Base-by-base conservation (phyloP, 805 yeast genomes). In the Wickerhamiella hasegawae region DNA sequence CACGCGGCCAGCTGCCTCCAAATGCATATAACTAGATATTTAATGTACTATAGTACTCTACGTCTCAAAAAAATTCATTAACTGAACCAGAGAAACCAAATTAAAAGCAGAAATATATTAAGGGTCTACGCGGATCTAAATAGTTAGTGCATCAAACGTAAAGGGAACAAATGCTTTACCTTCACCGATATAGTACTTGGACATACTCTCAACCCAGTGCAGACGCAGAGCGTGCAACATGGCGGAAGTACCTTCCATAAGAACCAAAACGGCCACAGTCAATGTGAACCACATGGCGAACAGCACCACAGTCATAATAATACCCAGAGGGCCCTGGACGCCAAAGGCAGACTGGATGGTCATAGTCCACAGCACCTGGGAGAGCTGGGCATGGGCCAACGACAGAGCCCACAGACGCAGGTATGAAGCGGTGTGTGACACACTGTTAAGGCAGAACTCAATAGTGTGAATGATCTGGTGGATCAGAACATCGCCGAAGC, bases 141-240 rank as follows among this genome's bases (percentile, higher is more conserved):
- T 21, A 8, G 10, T 21, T 21, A 11, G 6, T 21, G 24, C 24
- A 6, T 49, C 44, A 42, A 87, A 84, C 3, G 76, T 69, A 53
- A 83, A 90, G n/a, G 98, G 97, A 45, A 70, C 75, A 54, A 81
- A 90, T 4, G 85, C 73, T 45, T 73, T 66, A 41, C 99, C 99
- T 57, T 87, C 97, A 55, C 99, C 99, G 53, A 80, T 90, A 51
- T 85, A 90, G 62, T 78, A 92, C 63, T 90, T 90, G 42, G 95
- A 83, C 99, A 90, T 90, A 19, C 95, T 77, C 63, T 90, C 99
- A 43, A 90, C 98, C 99, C 99, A 90, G 57, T 90, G 98, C 53
- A 90, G 69, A 66, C 99, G 81, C 53, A 90, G 69, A n/a, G 96
- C 79, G 60, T 90, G 99, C 53, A 90, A 69, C 98, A 90, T 90